phyloP scores from a whole-genome alignment of 2,329 filamentous ascomycete genomes.

The Penicillium janthinellum region DNA sequence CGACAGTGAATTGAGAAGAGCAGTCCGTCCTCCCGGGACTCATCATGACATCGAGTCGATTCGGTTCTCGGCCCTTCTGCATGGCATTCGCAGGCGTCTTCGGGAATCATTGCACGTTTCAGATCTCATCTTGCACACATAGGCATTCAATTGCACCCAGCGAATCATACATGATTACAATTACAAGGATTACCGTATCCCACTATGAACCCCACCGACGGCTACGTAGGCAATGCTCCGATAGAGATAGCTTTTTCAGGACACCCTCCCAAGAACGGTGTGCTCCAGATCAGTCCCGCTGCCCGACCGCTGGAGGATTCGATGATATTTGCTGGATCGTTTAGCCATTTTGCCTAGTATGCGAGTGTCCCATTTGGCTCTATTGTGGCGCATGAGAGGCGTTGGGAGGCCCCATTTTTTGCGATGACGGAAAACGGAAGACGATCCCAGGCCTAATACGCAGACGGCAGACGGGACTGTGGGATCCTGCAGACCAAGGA shows the following conservation, averaged over 20 bases:
- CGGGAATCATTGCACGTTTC: background rate
- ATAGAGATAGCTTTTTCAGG: background rate
- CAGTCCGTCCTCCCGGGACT: background rate
- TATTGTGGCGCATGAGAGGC: background rate
- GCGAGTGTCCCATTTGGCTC: background rate
- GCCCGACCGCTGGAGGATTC: background rate
- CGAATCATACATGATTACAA: background rate
- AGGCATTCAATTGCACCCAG: background rate
- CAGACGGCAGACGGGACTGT: background rate
- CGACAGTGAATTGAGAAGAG: background rate
- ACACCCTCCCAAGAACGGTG: no score
- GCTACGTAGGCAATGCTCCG: background rate
- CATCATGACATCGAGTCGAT: slow-evolving; percentile 7
- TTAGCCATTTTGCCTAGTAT: background rate
- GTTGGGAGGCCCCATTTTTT: background rate
- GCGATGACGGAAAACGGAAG: background rate
- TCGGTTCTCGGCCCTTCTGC: background rate
- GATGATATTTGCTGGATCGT: background rate
- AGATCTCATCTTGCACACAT: background rate
- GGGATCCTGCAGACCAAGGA: background rate
- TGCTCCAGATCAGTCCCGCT: background rate
- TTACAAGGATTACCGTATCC: background rate
- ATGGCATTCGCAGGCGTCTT: slow-evolving; percentile 12
- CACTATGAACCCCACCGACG: background rate
- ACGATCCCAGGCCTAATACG: background rate